Conservation (phyloP, 2,329 filamentous ascomycete genomes). For the Acarospora socialis region DNA sequence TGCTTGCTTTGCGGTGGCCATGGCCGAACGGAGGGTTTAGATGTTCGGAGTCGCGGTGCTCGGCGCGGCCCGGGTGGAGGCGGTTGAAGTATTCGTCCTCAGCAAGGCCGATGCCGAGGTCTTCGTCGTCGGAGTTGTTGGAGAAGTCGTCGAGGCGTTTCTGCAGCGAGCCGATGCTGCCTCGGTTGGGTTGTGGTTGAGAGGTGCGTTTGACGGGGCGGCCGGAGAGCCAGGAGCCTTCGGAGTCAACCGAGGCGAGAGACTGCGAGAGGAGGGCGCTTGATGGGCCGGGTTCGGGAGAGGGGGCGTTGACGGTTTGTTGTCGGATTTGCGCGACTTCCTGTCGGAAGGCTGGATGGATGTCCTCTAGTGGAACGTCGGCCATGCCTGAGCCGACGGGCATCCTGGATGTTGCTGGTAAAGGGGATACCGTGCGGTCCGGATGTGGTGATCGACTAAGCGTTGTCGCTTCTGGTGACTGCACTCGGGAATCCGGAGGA, state of each 20-base stretch:
- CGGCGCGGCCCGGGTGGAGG: conserved; percentile 33
- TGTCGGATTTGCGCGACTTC: conserved; percentile 14
- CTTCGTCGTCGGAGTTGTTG: conserved; percentile 46
- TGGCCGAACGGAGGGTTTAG: conserved; percentile 17
- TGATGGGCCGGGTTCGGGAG: conserved; percentile 8
- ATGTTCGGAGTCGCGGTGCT: too few species aligned
- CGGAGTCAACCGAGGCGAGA: conserved; percentile 84
- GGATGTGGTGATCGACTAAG: conserved; percentile 19
- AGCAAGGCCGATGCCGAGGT: conserved; percentile 43
- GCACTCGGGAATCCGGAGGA: conserved; percentile 68
- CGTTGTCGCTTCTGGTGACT: conserved; percentile 54
- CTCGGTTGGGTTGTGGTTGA: conserved; percentile 28
- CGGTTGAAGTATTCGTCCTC: conserved; percentile 64
- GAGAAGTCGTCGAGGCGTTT: conserved; percentile 28
- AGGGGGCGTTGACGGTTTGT: conserved; percentile 9
- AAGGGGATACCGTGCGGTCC: conserved; percentile 24
- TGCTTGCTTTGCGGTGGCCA: conserved; percentile 28
- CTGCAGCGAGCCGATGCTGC: conserved; percentile 29
- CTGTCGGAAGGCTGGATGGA: conserved; percentile 14
- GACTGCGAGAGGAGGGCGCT: conserved; percentile 52
- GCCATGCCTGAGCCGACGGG: conserved; percentile 5
- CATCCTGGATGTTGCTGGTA: conserved; percentile 14
- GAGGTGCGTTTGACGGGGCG: conserved; percentile 40
- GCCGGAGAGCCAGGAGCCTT: conserved; percentile 90
- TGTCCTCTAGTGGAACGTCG: conserved; percentile 9